Evolutionary conservation across 2,329 filamentous ascomycete genomes (phyloP).

Genomic region (Cordyceps militaris): DNA sequence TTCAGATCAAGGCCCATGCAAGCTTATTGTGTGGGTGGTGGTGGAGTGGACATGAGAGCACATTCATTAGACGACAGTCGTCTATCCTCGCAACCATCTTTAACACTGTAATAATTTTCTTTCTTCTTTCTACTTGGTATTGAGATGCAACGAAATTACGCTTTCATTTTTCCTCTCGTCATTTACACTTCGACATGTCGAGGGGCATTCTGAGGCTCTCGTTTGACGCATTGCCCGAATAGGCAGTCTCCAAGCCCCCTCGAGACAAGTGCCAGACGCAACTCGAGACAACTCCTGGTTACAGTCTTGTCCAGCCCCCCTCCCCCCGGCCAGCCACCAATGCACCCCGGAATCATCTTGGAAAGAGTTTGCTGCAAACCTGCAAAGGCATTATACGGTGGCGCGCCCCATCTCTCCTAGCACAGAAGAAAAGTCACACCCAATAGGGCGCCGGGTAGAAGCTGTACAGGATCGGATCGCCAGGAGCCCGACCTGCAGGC

Average conservation of each 20-base stretch:
- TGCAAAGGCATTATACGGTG: background rate
- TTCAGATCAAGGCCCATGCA: background rate
- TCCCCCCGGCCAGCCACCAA: background rate
- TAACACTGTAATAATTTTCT: too few species aligned
- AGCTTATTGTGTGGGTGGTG: constrained; percentile 6
- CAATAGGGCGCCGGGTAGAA: background rate
- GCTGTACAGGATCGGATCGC: constrained; percentile 6
- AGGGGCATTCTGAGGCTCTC: background rate
- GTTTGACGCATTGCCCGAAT: constrained; percentile 14
- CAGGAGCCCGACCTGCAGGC: background rate
- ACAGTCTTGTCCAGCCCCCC: constrained; percentile 18
- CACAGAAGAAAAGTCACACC: background rate
- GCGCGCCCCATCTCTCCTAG: background rate
- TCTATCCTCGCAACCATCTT: background rate
- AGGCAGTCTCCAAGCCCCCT: constrained; percentile 15
- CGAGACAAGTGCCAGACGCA: constrained; percentile 22
- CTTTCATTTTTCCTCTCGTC: too few species aligned
- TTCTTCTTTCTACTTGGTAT: too few species aligned
- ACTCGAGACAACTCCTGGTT: constrained; percentile 30
- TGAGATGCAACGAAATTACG: too few species aligned
- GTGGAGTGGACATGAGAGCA: background rate
- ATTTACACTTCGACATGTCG: background rate
- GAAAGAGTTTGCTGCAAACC: background rate
- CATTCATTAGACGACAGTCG: background rate
- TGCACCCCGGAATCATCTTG: background rate